Evolutionary conservation across 2,329 filamentous ascomycete genomes (phyloP).

Genomic region (Penicillium nordicum): DNA sequence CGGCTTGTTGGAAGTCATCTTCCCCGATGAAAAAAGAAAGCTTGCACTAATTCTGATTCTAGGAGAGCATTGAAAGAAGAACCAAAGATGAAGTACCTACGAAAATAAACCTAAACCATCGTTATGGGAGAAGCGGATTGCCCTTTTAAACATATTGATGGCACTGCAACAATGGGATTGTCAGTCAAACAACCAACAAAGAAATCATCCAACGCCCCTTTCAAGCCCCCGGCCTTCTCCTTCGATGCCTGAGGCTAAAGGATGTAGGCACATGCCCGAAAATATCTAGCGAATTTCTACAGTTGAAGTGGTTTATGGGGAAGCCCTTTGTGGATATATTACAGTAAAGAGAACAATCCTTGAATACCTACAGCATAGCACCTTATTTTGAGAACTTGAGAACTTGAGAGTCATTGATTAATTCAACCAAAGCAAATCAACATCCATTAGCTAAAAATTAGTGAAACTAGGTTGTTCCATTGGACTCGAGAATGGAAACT

Average conservation of each 20-base stretch:
- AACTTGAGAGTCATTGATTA: not conserved
- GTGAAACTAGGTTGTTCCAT: not conserved
- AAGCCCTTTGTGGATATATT: not conserved
- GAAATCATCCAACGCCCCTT: not conserved
- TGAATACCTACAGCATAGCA: not conserved
- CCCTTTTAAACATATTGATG: not conserved
- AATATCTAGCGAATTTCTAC: not conserved
- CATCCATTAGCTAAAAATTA: not conserved
- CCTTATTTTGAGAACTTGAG: not conserved
- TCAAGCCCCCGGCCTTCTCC: not conserved
- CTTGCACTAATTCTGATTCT: not conserved
- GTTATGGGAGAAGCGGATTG: not conserved
- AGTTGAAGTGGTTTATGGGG: not conserved
- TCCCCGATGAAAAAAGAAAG: not conserved
- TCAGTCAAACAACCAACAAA: conserved; percentile 1
- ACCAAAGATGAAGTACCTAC: not conserved
- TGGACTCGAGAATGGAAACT: not conserved
- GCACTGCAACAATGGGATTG: not conserved
- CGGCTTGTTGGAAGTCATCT: not conserved
- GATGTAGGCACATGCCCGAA: not conserved
- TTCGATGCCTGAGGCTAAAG: not conserved
- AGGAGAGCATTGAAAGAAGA: not conserved
- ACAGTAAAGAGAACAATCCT: no score
- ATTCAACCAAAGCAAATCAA: not conserved
- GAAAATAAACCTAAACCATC: not conserved